These are phyloP conservation scores for Alnus glutinosa DNA, from an alignment of 306 rosid species.

Conservation along the genomic window DNA sequence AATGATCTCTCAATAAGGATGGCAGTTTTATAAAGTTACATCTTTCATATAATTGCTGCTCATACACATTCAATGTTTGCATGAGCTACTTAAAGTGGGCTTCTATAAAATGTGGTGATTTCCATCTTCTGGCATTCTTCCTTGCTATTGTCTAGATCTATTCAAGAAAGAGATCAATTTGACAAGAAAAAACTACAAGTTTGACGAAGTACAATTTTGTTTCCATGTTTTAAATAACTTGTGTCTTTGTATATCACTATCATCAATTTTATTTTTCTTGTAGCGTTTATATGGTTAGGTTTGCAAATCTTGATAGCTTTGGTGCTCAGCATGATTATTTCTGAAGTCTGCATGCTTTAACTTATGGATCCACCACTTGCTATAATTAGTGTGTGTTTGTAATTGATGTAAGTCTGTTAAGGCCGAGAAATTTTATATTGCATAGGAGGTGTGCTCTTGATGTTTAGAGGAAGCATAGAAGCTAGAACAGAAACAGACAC, in stretches of 20 bases:
- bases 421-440: not conserved
- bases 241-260: not conserved
- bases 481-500: not conserved
- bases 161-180: not conserved
- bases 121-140: conserved; percentile 1
- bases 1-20: conserved; percentile 4
- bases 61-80: not conserved
- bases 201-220: not conserved
- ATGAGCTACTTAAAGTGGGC: conserved; percentile 6
- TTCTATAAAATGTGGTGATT: not conserved
- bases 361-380: not conserved
- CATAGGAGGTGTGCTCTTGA: not conserved
- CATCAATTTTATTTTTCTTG: not conserved
- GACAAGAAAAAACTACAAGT: not conserved
- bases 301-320: not conserved
- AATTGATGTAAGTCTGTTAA: not conserved
- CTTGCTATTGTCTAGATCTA: not conserved
- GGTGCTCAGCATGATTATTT: not conserved
- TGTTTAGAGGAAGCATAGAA: not conserved
- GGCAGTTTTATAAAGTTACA: not conserved
- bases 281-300: not conserved
- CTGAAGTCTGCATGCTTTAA: not conserved
- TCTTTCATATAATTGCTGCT: conserved; percentile 1
- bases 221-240: not conserved
- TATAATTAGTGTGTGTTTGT: not conserved